Base-by-base conservation (phyloP, 495 filamentous ascomycete species). In the Penicillium maclennaniae region DNA sequence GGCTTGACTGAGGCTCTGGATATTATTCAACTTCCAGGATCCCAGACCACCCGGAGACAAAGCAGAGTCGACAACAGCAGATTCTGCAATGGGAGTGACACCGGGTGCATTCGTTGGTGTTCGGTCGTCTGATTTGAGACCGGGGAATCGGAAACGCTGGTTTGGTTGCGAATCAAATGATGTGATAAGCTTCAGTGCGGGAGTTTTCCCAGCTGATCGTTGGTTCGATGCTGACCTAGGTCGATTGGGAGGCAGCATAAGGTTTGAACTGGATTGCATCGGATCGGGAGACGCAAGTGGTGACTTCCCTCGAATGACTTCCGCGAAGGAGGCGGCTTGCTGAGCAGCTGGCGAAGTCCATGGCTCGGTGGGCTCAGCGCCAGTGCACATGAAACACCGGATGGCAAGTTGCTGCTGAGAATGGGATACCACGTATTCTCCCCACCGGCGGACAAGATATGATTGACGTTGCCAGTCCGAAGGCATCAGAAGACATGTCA, bases 111-210 rank as follows among this genome's bases (percentile, higher is more conserved):
- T 82, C 42, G 91, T 88, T 6, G 91, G 88, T 10, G 88, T 91
- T 48, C 79, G 78, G 54, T 91, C 87, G 56, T 87, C 88, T 10
- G 76, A 79, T 46, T 73, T 77, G 23, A 79, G 66, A 16, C 83
- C 82, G 34, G 88, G 87, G 68, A 92, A 89, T 53, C 80, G 83
- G 59, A 81, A 79, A 47, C 81, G 80, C 38, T 80, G 73, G 27
- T 71, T 71, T n/a, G 76, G 69, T 15, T 76, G 63, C n/a, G 79
- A 69, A 19, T 84, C 85, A 49, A 98, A 97, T 0, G 86, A 82
- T 7, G 93, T 98, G 56, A 97, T 95, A 1, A 98, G 80, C 67
- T 96, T 97, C 37, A 98, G 79, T 4, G 91, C 79, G n/a, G 90
- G 86, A 12, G 83, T 85, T 71, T 93, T 96, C 14, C 83, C 82